phyloP scores from a whole-genome alignment of 139 green algal genomes.

The Chara braunii region DNA sequence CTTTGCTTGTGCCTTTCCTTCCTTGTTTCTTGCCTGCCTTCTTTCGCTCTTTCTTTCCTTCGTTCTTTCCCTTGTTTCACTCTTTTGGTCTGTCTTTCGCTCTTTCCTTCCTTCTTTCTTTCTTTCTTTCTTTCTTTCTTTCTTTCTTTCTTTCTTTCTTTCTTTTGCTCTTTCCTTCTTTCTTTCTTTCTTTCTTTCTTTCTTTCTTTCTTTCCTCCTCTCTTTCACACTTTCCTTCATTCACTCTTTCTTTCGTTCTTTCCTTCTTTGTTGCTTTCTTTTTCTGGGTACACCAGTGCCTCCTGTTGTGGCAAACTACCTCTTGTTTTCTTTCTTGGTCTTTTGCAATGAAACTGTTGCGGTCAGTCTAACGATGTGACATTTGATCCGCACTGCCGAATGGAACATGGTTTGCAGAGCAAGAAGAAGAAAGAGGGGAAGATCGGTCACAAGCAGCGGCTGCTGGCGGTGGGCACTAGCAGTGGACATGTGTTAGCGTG shows the following conservation, averaged over 20 bases:
- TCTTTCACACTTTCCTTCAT: background rate
- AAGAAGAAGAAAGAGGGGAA: slow-evolving; percentile 17
- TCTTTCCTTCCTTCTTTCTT: background rate
- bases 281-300: background rate
- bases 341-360: background rate
- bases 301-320: background rate
- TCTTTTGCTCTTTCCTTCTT: background rate
- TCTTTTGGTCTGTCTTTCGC: background rate
- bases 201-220: background rate
- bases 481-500: slow-evolving; percentile 52
- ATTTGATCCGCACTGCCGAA: background rate
- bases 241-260: background rate
- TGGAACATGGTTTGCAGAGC: background rate
- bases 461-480: slow-evolving; percentile 44
- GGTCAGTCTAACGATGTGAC: background rate
- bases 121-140: background rate
- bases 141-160: slow-evolving; percentile 16
- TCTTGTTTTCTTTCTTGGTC: background rate
- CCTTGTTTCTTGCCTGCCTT: too few species aligned
- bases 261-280: background rate
- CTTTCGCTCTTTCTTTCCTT: too few species aligned
- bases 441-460: background rate
- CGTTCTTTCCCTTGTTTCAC: too few species aligned
- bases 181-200: background rate
- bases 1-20: too few species aligned